Percentiles rank a stretch among this genome's conserved stretches.
Conservation (phyloP, 345 rosid genomes). For the Brassica cretica region DNA sequence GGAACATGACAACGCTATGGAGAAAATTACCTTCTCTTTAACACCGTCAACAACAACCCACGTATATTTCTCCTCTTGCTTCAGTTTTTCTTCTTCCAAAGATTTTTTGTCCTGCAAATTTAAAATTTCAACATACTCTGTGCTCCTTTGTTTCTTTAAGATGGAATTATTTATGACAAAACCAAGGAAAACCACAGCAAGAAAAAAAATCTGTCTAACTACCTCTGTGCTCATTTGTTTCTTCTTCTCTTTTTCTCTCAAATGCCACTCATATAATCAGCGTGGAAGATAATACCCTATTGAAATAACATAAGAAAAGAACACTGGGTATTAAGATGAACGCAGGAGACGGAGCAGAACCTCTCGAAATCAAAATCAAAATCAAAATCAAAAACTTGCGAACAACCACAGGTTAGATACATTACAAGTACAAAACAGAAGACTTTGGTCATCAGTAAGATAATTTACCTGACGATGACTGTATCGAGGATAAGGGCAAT, state of each 20-base stretch:
- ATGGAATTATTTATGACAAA: slow-evolving; percentile 18
- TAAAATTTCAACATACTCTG: slow-evolving; percentile 1
- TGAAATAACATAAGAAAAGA: slow-evolving; percentile 16
- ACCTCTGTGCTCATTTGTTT: slow-evolving; percentile 93
- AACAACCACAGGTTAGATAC: too few relatives aligned
- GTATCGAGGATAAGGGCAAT: too few relatives aligned
- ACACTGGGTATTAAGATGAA: slow-evolving; percentile 5
- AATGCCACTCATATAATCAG: slow-evolving; percentile 60
- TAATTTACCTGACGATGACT: too few relatives aligned
- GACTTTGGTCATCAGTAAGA: too few relatives aligned
- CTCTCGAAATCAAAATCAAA: too few relatives aligned
- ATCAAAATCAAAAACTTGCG: too few relatives aligned
- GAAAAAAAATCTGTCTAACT: slow-evolving; percentile 28
- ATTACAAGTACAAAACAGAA: too few relatives aligned
- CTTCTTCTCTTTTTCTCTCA: slow-evolving; percentile 91
- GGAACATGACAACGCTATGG: slow-evolving; percentile 4
- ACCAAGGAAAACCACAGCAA: not conserved
- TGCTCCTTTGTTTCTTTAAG: not conserved
- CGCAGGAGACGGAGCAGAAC: too few relatives aligned
- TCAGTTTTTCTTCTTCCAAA: slow-evolving; percentile 71
- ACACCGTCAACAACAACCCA: slow-evolving; percentile 96
- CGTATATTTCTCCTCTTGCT: slow-evolving; percentile 50
- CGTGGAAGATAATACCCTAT: slow-evolving; percentile 1
- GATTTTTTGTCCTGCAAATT: slow-evolving; percentile 84
- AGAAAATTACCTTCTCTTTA: slow-evolving; percentile 65